Percentiles rank a stretch among this genome's conserved stretches.
Conservation (phyloP, 345 rosid species). For the Nasturtium officinale region DNA sequence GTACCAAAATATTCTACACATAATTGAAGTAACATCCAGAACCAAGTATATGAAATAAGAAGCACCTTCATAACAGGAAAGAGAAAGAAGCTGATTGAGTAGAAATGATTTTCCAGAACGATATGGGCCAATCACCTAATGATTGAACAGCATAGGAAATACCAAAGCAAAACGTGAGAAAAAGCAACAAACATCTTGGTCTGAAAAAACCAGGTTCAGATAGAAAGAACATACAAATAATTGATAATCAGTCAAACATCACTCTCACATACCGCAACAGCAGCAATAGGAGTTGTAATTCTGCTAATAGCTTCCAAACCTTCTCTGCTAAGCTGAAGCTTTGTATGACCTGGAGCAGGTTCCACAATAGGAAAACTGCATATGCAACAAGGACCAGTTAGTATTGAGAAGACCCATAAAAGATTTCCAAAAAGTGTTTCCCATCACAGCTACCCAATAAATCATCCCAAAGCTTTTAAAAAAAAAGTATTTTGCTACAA, state of each 20-base stretch:
- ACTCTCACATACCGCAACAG: constrained; percentile 80
- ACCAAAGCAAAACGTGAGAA: constrained; percentile 33
- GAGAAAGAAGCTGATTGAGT: constrained; percentile 98
- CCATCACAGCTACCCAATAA: constrained; percentile 4
- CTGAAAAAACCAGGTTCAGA: constrained; percentile 12
- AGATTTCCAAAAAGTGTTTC: neutral
- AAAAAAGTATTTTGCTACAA: neutral
- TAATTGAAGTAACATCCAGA: constrained; percentile 13
- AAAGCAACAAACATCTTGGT: constrained; percentile 6
- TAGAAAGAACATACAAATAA: constrained; percentile 30
- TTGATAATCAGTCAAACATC: constrained; percentile 40
- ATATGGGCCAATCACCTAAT: constrained; percentile 97
- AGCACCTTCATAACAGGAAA: constrained; percentile 94
- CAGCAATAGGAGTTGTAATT: constrained; percentile 85
- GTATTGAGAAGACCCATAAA: neutral
- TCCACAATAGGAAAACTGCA: constrained; percentile 89
- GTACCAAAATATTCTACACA: constrained; percentile 1
- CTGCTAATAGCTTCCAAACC: constrained; percentile 88
- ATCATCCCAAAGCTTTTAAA: neutral
- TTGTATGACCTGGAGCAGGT: constrained; percentile 97
- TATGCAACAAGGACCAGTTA: constrained; percentile 15
- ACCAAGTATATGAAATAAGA: constrained; percentile 28
- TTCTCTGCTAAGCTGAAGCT: constrained; percentile 88
- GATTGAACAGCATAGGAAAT: constrained; percentile 35
- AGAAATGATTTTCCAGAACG: constrained; percentile 99